phyloP scores from a whole-genome alignment of 2,329 filamentous ascomycete species.

The Exophiala bonariae region DNA sequence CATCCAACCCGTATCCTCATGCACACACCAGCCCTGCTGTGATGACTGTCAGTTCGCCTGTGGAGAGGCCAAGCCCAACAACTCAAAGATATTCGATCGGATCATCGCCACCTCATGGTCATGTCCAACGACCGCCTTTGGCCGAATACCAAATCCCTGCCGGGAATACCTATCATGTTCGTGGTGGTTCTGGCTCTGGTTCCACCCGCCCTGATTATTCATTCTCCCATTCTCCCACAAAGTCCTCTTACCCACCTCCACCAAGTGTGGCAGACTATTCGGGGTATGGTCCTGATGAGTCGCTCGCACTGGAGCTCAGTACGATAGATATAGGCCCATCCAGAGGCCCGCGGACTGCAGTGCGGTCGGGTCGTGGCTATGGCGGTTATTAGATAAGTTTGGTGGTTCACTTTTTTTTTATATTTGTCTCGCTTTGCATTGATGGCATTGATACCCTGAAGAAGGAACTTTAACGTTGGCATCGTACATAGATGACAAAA shows the following conservation, averaged over 20 bases:
- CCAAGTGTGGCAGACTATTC: slow-evolving; percentile 13
- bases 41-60: slow-evolving; percentile 2
- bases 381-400: slow-evolving; percentile 16
- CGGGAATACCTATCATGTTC: slow-evolving; percentile 14
- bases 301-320: slow-evolving; percentile 59
- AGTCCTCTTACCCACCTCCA: slow-evolving; percentile 16
- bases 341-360: slow-evolving; percentile 19
- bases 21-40: slow-evolving; percentile 24
- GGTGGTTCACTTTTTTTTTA: background rate
- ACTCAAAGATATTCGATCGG: slow-evolving; percentile 15
- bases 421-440: background rate
- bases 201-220: slow-evolving; percentile 27
- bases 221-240: slow-evolving; percentile 23
- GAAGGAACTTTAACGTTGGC: background rate
- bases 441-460: too few relatives aligned
- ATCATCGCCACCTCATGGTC: slow-evolving; percentile 13
- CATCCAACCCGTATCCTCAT: slow-evolving; percentile 25
- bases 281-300: slow-evolving; percentile 33
- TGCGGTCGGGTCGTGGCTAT: slow-evolving; percentile 20
- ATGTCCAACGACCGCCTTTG: slow-evolving; percentile 18
- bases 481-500: too few relatives aligned
- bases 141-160: slow-evolving; percentile 26
- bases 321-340: slow-evolving; percentile 48
- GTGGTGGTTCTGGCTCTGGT: slow-evolving; percentile 6
- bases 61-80: slow-evolving; percentile 12